Evolutionary conservation across 2,329 filamentous ascomycete species (phyloP), one percentile per base, ranked within the genome.

Genomic region (Diaporthe sp.): DNA sequence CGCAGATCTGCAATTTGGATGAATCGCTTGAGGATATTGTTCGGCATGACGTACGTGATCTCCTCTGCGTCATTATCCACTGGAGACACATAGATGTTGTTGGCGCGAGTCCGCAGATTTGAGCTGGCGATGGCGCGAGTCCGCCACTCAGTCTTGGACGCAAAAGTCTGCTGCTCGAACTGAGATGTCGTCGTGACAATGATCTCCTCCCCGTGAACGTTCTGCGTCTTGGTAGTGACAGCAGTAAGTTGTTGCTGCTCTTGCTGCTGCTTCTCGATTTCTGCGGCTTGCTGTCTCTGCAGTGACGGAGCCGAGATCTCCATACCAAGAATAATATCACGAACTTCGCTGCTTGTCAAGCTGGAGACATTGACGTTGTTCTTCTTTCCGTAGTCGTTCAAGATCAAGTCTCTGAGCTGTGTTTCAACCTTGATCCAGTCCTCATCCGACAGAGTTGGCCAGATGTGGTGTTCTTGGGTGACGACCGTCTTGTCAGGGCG

Each of bases 401-500:
- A 83, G 80, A 99, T 99, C 78, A 99, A 87, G 87, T 99, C 97
- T 83, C 97, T 93, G 55, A 99, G 88, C 82, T 97, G 95, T 60
- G 95, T 95, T 88, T 99, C 97, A n/a, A 99, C 95, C 90, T 98
- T 98, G 85, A 99, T 97, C 97, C 97, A 99, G 77, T 98, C 96
- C 80, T 99, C 97, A 77, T 99, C 97, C 0, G 94, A 93, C 72
- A 99, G 87, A 0, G 95, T 93, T 0, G 97, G 97, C 97, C 97
- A 99, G 82, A 99, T 99, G 83, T 99, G 97, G 85, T 99, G 97
- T 81, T 98, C 96, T 80, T 98, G 95, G 0, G 97, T 99, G 80
- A 99, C 97, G 77, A 99, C 95, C 1, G 93, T 98, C 92, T 98
- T 98, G 87, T 99, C 97, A 0, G 97, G 97, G 68, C 97, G 92